Percentiles rank a stretch among this genome's conserved stretches.
These are phyloP conservation scores for Bryum argenteum DNA, from an alignment of 225 moss, liverwort and hornwort species.

Conservation along the genomic window DNA sequence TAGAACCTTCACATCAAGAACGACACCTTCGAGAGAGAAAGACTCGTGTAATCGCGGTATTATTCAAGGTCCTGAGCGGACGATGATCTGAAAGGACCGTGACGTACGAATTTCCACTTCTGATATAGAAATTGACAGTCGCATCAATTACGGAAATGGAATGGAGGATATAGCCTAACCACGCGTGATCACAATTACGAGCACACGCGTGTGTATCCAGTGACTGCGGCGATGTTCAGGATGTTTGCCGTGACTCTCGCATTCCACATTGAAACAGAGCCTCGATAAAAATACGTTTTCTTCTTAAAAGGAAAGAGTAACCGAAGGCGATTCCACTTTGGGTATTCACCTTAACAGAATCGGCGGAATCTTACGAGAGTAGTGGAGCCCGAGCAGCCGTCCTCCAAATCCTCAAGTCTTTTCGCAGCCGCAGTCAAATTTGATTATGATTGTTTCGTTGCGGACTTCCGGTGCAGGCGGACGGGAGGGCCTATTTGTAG, in stretches of 20 bases:
- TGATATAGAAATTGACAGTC: neutral
- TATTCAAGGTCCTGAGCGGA: neutral
- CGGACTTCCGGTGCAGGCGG: slow-evolving; percentile 23
- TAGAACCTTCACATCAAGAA: slow-evolving; percentile 73
- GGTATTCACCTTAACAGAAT: slow-evolving; percentile 11
- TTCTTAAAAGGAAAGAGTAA: neutral
- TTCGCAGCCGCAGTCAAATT: slow-evolving; percentile 19
- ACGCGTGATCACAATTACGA: slow-evolving; percentile 9
- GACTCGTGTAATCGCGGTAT: neutral
- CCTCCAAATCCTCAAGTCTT: slow-evolving; percentile 36
- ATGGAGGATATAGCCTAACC: slow-evolving; percentile 1
- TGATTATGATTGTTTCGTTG: slow-evolving; percentile 23
- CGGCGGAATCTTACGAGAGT: slow-evolving; percentile 11
- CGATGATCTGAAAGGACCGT: neutral
- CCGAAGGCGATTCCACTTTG: slow-evolving; percentile 10
- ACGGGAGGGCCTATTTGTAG: slow-evolving; percentile 31
- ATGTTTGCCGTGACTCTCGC: slow-evolving; percentile 42
- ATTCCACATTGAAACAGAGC: neutral
- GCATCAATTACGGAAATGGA: slow-evolving; percentile 35
- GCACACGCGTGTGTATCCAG: slow-evolving; percentile 24
- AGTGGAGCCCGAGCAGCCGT: slow-evolving; percentile 13
- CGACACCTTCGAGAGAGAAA: slow-evolving; percentile 28
- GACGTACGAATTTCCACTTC: neutral
- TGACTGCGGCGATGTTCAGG: slow-evolving; percentile 52
- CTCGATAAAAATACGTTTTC: neutral